Evolutionary conservation across 371 early-diverging fungal genomes (phyloP).

Genomic region (Apophysomyces variabilis): DNA sequence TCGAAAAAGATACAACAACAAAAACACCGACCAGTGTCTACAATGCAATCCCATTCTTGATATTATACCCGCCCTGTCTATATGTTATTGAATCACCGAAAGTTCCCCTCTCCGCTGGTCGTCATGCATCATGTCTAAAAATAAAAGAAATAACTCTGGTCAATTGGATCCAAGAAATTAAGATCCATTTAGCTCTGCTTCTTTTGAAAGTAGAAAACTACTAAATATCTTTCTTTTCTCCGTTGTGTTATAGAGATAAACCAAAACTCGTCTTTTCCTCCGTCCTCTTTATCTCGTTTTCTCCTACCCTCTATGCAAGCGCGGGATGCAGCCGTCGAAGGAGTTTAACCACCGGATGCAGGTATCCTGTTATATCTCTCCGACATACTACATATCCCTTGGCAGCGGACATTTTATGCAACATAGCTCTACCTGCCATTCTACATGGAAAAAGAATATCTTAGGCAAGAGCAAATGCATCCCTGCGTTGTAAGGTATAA

Average conservation of each 20-base stretch:
- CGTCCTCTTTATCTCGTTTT: background rate
- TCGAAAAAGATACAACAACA: slow-evolving; percentile 5
- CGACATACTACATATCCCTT: slow-evolving; percentile 7
- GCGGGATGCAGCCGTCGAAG: slow-evolving; percentile 2
- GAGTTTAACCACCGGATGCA: background rate
- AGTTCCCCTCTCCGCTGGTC: slow-evolving; percentile 6
- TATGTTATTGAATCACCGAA: slow-evolving; percentile 4
- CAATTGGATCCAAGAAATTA: background rate
- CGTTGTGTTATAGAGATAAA: too few species aligned
- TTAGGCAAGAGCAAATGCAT: background rate
- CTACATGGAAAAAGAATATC: background rate
- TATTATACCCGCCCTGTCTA: background rate
- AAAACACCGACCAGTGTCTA: slow-evolving; percentile 1
- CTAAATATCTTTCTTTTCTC: background rate
- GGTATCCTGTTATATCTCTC: background rate
- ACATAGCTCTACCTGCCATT: background rate
- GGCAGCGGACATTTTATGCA: slow-evolving; percentile 1
- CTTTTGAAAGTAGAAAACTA: background rate
- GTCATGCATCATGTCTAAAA: slow-evolving; percentile 9
- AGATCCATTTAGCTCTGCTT: background rate
- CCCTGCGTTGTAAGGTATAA: background rate
- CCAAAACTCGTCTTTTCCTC: too few species aligned
- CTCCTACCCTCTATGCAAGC: background rate
- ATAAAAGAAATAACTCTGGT: background rate
- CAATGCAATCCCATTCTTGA: background rate